Base-by-base conservation (phyloP, 1,284 basidiomycete species). In the Austroboletus rostrupii region DNA sequence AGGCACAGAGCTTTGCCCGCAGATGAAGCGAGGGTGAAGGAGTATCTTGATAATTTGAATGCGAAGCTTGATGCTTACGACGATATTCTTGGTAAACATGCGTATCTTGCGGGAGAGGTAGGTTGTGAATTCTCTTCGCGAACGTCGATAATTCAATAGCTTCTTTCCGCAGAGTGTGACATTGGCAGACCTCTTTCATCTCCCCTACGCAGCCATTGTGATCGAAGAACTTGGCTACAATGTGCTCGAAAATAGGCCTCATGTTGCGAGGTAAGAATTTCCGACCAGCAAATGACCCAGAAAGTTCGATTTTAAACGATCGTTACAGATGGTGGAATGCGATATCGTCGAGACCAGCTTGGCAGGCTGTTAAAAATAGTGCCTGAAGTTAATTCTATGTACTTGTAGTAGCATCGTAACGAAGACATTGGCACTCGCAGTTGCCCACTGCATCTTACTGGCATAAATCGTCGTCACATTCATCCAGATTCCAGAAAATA, bases 131-230 rank as follows among this genome's bases (percentile, higher is more conserved):
- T 42, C 19, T 2, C 9, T 11, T 7, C 12, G 28, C 28, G 11
- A 8, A 8, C 31, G 26, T 29, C 5, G 19, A 20, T 21, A 8
- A 10, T 33, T 35, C 20, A 38, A 38, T 8, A 19, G 29, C 16
- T 2, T 32, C 16, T 40, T 41, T 47, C 6, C 29, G 36, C 53
- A 79, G 75, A 64, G 68, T 40, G 29, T 80, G 14, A 77, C 77
- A 6, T 65, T 83, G n/a, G 79, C 74, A 1, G 81, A 84, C 57
- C 61, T 84, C 9, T 81, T 74, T 66, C 79, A 83, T 54, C 64
- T 83, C 3, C 76, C 81, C 0, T 75, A 72, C 49, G 77, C 67
- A 13, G 41, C 58, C 14, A 54, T 69, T 45, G 61, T 76, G 41
- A 47, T 67, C 7, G 64, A 68, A 43, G 53, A 55, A 31, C 52